phyloP scores from a whole-genome alignment of 305 asterid species.

The Andrographis paniculata region DNA sequence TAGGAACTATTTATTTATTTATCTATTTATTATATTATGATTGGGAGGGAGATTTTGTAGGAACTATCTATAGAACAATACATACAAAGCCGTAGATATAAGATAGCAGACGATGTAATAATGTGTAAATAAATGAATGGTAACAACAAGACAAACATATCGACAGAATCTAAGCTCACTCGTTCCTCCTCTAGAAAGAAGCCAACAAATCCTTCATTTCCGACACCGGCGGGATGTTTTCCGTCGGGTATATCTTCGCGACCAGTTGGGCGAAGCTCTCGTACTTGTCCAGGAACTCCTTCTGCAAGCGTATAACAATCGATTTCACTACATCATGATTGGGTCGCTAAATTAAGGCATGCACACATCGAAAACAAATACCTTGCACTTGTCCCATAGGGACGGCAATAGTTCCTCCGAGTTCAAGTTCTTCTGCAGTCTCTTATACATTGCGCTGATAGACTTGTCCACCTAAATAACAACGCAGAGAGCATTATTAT shows the following conservation, averaged over 20 bases:
- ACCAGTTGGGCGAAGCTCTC: constrained; percentile 94
- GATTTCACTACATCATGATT: constrained; percentile 14
- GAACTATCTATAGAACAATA: too few relatives aligned
- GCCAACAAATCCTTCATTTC: constrained; percentile 85
- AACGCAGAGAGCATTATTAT: constrained; percentile 9
- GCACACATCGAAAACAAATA: constrained; percentile 24
- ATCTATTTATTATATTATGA: too few relatives aligned
- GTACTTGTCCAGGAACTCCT: constrained; percentile 94
- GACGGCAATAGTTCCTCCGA: constrained; percentile 98
- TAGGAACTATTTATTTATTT: too few relatives aligned
- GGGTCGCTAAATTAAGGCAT: not conserved
- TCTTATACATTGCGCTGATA: constrained; percentile 73
- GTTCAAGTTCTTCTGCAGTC: constrained; percentile 84
- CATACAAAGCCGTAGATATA: too few relatives aligned
- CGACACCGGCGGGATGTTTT: constrained; percentile 65
- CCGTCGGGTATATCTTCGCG: constrained; percentile 68
- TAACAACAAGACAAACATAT: not conserved
- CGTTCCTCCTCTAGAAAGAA: constrained; percentile 41
- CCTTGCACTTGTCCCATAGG: constrained; percentile 99
- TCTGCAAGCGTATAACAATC: constrained; percentile 49
- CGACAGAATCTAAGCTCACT: constrained; percentile 13
- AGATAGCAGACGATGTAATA: too few relatives aligned
- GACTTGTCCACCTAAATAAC: constrained; percentile 93
- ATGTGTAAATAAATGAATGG: too few relatives aligned
- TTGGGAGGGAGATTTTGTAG: not conserved